Evolutionary conservation across 1,284 basidiomycete species (phyloP), one percentile per base, ranked within the genome.

Genomic region (Melampsora abietis-canadensis): DNA sequence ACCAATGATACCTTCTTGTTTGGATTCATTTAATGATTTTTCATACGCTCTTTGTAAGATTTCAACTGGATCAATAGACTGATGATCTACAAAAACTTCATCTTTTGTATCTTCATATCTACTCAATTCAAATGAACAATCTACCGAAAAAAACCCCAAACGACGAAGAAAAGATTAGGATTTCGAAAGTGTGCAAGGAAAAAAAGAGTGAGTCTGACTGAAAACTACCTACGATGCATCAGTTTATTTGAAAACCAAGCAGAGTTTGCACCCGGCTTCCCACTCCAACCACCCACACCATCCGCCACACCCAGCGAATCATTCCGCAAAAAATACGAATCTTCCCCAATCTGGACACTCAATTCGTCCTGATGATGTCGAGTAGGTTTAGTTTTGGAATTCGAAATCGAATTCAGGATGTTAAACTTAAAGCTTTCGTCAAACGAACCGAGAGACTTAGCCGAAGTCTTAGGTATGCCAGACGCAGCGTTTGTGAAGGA

Each of bases 221-320:
- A 46, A 73, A 68, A 34, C 66, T 89, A 87, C 79, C 89, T 92
- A 79, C 87, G 90, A 79, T 93, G 91, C 92, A 94, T 94, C 31
- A 94, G 84, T 73, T 90, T 85, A n/a, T 88, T 86, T 0, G 92
- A 90, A 80, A 92, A 93, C 15, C 92, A 85, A 1, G 91, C 92
- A 65, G 89, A 89, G 85, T 80, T 83, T 3, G 83, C 83, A 8
- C 82, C 82, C 37, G 81, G 82, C 78, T 81, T 85, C n/a, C 81
- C 80, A 0, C 88, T 85, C 91, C 92, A 94, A 1, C 92, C 92
- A 1, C 92, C 92, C 0, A 94, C 92, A 40, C 92, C 92, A 80
- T 94, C 92, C 12, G 92, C 91, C 2, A 94, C 89, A 19, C 92
- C 92, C 83, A 94, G 88, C 6, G 91, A 90, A 78, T 92, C 90